These are phyloP conservation scores for Delitschia confertaspora DNA, from an alignment of 495 filamentous ascomycete species.

Conservation along the genomic window DNA sequence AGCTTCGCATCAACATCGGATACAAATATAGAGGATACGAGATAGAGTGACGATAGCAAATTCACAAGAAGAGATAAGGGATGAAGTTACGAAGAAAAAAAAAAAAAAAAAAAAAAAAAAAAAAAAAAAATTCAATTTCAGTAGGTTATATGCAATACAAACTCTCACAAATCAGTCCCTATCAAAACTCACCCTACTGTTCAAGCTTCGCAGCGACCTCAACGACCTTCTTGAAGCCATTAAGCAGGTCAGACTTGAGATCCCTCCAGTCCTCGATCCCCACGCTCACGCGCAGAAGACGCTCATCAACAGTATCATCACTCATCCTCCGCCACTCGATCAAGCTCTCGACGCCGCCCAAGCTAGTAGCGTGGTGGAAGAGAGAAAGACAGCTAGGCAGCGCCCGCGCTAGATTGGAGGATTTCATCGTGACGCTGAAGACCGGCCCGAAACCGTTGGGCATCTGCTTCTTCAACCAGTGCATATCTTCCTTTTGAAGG, in stretches of 20 bases:
- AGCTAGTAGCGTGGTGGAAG: constrained; percentile 90
- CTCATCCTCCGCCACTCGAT: constrained; percentile 86
- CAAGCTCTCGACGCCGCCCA: constrained; percentile 89
- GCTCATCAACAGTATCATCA: constrained; percentile 61
- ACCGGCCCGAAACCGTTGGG: constrained; percentile 84
- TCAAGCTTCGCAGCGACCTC: too few species aligned
- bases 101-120: too few species aligned
- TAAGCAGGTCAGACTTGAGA: constrained; percentile 62
- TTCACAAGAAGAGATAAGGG: too few species aligned
- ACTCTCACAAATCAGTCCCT: too few species aligned
- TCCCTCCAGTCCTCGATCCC: constrained; percentile 87
- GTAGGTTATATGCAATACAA: too few species aligned
- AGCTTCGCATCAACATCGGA: too few species aligned
- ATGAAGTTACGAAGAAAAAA: too few species aligned
- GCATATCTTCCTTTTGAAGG: constrained; percentile 53
- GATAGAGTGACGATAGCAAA: too few species aligned
- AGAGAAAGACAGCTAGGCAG: constrained; percentile 69
- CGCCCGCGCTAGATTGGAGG: constrained; percentile 49
- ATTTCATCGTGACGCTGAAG: constrained; percentile 62
- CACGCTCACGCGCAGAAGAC: constrained; percentile 71
- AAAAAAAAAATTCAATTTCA: too few species aligned
- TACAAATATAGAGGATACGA: too few species aligned
- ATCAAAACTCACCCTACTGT: too few species aligned
- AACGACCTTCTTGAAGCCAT: constrained; percentile 53
- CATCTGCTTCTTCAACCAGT: constrained; percentile 84